These are phyloP conservation scores for Lenwebbia sp. DNA, from an alignment of 345 rosid genomes.

Conservation along the genomic window DNA sequence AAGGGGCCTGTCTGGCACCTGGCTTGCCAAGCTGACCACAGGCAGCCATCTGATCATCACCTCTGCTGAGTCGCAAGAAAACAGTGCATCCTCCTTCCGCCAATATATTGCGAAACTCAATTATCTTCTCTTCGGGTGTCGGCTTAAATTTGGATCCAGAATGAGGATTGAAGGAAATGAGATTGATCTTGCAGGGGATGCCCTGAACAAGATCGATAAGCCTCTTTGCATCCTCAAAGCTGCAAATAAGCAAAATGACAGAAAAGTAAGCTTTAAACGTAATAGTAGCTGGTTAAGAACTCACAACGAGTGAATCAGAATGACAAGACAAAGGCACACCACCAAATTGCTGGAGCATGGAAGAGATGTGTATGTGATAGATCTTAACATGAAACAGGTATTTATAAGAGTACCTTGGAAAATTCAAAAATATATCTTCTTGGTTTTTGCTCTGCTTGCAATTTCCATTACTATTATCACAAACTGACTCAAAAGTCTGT, in stretches of 20 bases:
- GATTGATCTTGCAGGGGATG: constrained; percentile 95
- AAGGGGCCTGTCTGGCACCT: constrained; percentile 52
- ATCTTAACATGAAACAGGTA: not conserved
- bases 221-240: constrained; percentile 84
- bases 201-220: constrained; percentile 70
- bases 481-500: not conserved
- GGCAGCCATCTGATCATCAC: constrained; percentile 97
- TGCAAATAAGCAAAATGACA: constrained; percentile 17
- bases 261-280: not conserved
- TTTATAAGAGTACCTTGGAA: not conserved
- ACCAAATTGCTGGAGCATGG: not conserved
- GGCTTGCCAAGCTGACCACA: constrained; percentile 94
- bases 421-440: not conserved
- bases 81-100: constrained; percentile 62
- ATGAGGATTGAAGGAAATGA: constrained; percentile 82
- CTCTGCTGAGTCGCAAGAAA: constrained; percentile 64
- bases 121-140: constrained; percentile 62
- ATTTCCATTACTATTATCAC: not conserved
- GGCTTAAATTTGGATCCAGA: constrained; percentile 70
- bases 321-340: not conserved
- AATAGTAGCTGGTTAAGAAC: not conserved
- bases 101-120: constrained; percentile 64
- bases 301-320: not conserved
- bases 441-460: not conserved
- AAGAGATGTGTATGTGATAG: not conserved